Percentiles rank a stretch among this genome's conserved stretches.
phyloP scores from a whole-genome alignment of 352 stramenopile species.

The Thraustochytrium sp. region DNA sequence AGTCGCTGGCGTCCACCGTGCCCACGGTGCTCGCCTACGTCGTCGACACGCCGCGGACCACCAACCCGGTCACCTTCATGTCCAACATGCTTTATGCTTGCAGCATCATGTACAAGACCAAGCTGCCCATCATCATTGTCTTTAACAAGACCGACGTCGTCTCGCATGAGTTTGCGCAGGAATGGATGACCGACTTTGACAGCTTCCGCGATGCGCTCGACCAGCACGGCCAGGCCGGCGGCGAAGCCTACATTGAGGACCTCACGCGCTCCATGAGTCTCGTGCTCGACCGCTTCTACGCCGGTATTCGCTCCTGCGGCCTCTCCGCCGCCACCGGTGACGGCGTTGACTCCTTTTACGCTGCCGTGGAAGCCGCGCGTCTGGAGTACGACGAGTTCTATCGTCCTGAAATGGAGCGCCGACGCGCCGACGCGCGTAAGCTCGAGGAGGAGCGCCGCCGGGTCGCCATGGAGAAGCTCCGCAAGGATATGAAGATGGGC shows the following conservation, averaged over 20 bases:
- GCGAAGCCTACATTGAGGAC: constrained; percentile 83
- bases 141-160: constrained; percentile 98
- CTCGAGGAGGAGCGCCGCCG: constrained; percentile 8
- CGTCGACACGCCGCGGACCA: constrained; percentile 91
- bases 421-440: background rate
- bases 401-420: constrained; percentile 22
- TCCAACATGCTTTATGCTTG: constrained; percentile 99
- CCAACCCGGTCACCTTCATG: constrained; percentile 98
- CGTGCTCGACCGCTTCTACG: constrained; percentile 87
- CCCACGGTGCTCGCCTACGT: constrained; percentile 96
- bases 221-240: constrained; percentile 53
- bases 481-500: constrained; percentile 35
- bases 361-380: constrained; percentile 71
- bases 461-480: background rate
- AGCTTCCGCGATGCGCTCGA: constrained; percentile 88
- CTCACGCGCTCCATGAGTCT: constrained; percentile 70
- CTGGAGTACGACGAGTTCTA: constrained; percentile 73
- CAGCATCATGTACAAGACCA: constrained; percentile 96
- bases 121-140: constrained; percentile 90
- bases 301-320: constrained; percentile 63
- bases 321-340: constrained; percentile 91
- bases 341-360: constrained; percentile 88
- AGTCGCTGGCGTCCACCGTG: constrained; percentile 91
- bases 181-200: constrained; percentile 99
- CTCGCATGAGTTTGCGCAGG: constrained; percentile 82